These are phyloP conservation scores for Colletotrichum acutatum DNA, from an alignment of 2,329 filamentous ascomycete genomes.

Conservation along the genomic window DNA sequence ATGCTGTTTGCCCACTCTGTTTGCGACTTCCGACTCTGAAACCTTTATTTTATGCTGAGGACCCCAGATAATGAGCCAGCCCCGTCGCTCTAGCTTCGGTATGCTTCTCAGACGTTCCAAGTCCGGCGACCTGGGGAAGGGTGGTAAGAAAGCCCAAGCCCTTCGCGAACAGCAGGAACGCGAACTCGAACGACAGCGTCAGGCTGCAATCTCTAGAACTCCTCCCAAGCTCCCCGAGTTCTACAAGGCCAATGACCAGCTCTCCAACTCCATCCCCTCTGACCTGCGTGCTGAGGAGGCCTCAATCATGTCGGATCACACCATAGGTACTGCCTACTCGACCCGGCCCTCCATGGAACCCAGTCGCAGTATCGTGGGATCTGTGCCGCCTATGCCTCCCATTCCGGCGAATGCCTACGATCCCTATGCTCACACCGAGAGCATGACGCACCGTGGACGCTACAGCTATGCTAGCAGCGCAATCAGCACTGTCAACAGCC, in stretches of 20 bases:
- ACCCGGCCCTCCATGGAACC: constrained; percentile 66
- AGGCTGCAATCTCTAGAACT: constrained; percentile 56
- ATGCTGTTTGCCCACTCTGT: constrained; percentile 5
- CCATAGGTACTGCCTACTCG: constrained; percentile 46
- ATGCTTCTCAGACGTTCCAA: constrained; percentile 76
- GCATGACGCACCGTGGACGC: constrained; percentile 95
- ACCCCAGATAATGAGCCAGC: constrained; percentile 46
- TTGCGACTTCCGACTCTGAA: constrained; percentile 32
- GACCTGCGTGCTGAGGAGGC: constrained; percentile 73
- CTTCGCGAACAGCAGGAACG: constrained; percentile 52
- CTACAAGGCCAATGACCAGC: constrained; percentile 58
- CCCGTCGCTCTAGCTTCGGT: constrained; percentile 59
- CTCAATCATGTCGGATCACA: constrained; percentile 65
- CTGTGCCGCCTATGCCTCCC: constrained; percentile 63
- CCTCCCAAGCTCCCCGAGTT: constrained; percentile 65
- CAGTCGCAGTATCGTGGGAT: constrained; percentile 52
- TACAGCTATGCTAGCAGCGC: constrained; percentile 97
- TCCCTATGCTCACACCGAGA: constrained; percentile 85
- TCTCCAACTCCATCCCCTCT: constrained; percentile 55
- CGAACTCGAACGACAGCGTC: constrained; percentile 62
- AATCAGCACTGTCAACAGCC: constrained; percentile 91
- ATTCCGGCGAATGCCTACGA: constrained; percentile 71
- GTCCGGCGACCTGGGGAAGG: constrained; percentile 72
- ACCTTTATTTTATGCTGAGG: constrained; percentile 31
- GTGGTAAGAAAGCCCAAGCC: constrained; percentile 69